Evolutionary conservation across 257 asterid species (phyloP), one percentile per base, ranked within the genome.

Genomic region (Solanum bulbocastanum): DNA sequence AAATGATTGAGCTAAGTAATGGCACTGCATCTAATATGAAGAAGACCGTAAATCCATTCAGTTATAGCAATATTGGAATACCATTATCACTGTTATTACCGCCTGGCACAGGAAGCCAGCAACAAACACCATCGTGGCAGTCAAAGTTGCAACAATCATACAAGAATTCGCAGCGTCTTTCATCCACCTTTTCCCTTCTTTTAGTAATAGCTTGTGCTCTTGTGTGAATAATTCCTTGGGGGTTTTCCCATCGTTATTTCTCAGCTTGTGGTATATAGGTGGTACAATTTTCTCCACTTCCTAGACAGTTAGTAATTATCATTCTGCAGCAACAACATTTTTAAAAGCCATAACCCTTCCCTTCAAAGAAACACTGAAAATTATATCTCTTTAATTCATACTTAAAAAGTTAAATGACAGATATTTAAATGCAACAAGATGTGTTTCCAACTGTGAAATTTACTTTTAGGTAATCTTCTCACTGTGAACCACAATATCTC

Each of bases 401-500:
- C 58, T 46, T 46, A 4, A 46, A 44, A 46, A 46, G 58, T 6
- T 13, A 46, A 46, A 14, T 46, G 58, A 14, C 20, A 46, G 58
- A 46, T 56, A 56, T 56, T 56, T 56, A 56, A 56, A 56, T 0
- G 65, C 58, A 46, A 46, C 58, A 46, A 46, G 58, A 14, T 46
- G n/a, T 56, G 65, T 56, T 18, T 56, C n/a, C 65, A 2, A 56
- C 6, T 46, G 58, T 1, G 16, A 65, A 25, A n/a, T 25, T 25
- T 10, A 65, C 15, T 65, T 66, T 69, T 69, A 7, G 36, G 13
- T 9, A 9, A 13, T 46, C 35, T 46, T 22, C 85, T 60, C 6
- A 92, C 93, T 91, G 86, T 85, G 84, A 88, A 92, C 94, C 93
- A 90, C 49, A 87, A 56, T 8, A 90, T 49, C 88, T 92, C 94